Percentiles rank a stretch among this genome's conserved stretches.
Evolutionary conservation across 208 protist species (phyloP).

Genomic region (Naegleria lovaniensis): DNA sequence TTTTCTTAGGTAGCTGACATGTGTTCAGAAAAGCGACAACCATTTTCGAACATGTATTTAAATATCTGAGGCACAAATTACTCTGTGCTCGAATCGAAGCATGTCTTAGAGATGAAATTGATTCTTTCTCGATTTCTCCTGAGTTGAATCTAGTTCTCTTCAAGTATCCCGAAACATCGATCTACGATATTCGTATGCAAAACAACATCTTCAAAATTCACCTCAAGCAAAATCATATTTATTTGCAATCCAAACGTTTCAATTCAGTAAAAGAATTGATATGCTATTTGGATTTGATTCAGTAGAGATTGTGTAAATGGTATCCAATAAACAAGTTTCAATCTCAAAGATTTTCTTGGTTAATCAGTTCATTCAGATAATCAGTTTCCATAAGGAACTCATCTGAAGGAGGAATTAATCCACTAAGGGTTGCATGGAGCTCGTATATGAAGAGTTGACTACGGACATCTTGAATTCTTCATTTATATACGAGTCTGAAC

Average conservation of each 20-base stretch:
- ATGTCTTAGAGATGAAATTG: not conserved
- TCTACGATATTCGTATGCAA: not conserved
- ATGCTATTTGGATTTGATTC: not conserved
- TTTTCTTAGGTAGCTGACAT: not conserved
- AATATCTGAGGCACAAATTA: not conserved
- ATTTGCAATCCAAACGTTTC: not conserved
- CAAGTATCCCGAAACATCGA: not conserved
- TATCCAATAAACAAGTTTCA: too few relatives aligned
- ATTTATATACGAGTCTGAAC: too few relatives aligned
- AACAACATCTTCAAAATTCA: not conserved
- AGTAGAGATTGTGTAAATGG: not conserved
- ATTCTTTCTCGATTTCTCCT: not conserved
- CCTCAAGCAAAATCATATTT: not conserved
- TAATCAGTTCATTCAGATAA: too few relatives aligned
- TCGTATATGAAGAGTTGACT: too few relatives aligned
- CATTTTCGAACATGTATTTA: not conserved
- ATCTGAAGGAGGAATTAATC: too few relatives aligned
- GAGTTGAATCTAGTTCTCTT: not conserved
- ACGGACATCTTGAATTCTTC: too few relatives aligned
- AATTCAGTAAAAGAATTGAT: not conserved
- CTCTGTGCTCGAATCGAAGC: not conserved
- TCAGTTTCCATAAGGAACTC: too few relatives aligned
- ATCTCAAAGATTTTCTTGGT: too few relatives aligned
- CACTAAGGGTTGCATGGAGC: too few relatives aligned
- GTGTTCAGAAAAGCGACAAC: not conserved